Evolutionary conservation across 768 basidiomycete genomes (phyloP), one percentile per base, ranked within the genome.

Genomic region (Hericium erinaceus): DNA sequence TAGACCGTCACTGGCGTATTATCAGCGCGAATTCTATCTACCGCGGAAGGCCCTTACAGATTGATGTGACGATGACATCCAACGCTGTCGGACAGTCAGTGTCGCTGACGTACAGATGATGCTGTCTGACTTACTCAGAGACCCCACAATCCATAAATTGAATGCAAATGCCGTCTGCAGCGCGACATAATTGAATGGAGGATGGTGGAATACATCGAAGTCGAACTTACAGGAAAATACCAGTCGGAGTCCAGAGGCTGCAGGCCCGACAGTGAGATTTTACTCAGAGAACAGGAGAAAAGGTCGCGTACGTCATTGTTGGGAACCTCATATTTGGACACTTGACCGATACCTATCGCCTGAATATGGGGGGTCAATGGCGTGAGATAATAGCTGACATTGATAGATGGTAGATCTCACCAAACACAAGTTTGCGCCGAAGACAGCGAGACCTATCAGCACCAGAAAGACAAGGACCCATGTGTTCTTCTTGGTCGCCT

Each of bases 81-180:
- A 79, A 71, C 11, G 69, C 78, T 77, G 52, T 53, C 9, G 51
- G 60, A 3, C 16, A 15, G 15, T 15, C 13, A n/a, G 38, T n/a
- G 33, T 53, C 18, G 40, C n/a, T 15, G 44, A 24, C 2, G 11
- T 16, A 52, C 11, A 18, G 44, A 46, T 46, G 15, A 9, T 44
- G 12, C 7, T 33, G 20, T 46, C n/a, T 46, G 16, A 57, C 69
- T 28, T 57, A 77, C 78, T 65, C 28, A 78, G 54, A 24, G 75
- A 74, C 6, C 73, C 76, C 58, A 74, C 72, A 22, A 77, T 73
- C 76, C 76, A 79, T 54, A 74, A 74, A 0, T 75, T 70, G 63
- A 78, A 78, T 4, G 75, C 71, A 22, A 74, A 63, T 3, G 74
- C 66, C 12, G 74, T 74, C 76, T 76, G 48, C 49, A 49, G 52